Evolutionary conservation across 2,329 filamentous ascomycete genomes (phyloP), one percentile per base, ranked within the genome.

Genomic region (Sporothrix curviconia): DNA sequence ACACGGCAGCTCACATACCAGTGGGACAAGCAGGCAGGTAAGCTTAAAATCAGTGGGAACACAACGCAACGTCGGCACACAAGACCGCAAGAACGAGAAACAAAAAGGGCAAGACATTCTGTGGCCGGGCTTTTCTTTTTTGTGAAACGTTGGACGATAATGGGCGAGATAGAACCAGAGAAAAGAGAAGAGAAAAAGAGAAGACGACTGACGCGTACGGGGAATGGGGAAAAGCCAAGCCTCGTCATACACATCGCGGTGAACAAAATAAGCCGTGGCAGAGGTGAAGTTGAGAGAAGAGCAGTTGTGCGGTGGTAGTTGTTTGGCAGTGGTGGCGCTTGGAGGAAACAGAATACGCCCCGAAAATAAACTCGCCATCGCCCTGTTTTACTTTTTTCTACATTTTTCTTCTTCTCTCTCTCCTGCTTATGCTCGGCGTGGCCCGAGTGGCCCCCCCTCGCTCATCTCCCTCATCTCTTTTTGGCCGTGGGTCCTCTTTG

Each of bases 1-100:
- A 51, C 49, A 51, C 49, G 15, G 49, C 49, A 51, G 49, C 49
- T 51, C 34, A 51, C 34, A 51, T 40, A 51, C 34, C 49, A 39
- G 34, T 34, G 28, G 15, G 11, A 14, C 43, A 44, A 44, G 42
- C 42, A 19, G 12, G 28, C 32, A 19, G 9, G 28, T 30, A 49
- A 36, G 46, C 32, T 50, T 50, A 36, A 30, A 22, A 37, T 37
- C 30, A 30, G 32, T 34, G 44, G 46, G 46, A 37, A 32, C 30
- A 50, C 46, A 14, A 17, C 32, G n/a, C n/a, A 46, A 46, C 43
- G 43, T 46, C 43, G 47, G 47, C 47, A 32, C 24, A 50, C 47
- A n/a, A n/a, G n/a, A n/a, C n/a, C n/a, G n/a, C n/a, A 43, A 43
- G 40, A 22, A 40, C n/a, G 15, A 14, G 3, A 43, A 17, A 43